Evolutionary conservation across 202 grass and related monocot species (phyloP).

Genomic region (Carex sylvatica): DNA sequence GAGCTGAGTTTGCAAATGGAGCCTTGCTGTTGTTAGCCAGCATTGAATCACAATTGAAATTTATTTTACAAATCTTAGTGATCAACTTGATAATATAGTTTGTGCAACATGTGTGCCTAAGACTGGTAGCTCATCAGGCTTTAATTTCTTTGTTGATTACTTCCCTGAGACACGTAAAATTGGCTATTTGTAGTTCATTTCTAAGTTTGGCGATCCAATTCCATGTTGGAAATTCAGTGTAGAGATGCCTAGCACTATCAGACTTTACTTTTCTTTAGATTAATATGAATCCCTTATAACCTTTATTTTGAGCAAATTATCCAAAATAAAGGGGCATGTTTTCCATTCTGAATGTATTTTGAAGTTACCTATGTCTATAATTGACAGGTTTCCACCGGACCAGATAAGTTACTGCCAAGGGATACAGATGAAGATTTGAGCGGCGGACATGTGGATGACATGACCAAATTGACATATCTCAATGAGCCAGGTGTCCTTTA

Average conservation of each 20-base stretch:
- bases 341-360: conserved; percentile 25
- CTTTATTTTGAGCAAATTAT: background rate
- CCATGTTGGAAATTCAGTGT: background rate
- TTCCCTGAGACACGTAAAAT: background rate
- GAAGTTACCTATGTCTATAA: background rate
- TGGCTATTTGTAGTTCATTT: background rate
- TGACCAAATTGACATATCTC: conserved; percentile 96
- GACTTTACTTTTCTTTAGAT: background rate
- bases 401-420: conserved; percentile 71
- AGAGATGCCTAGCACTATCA: background rate
- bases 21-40: background rate
- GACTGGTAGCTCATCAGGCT: background rate
- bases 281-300: background rate
- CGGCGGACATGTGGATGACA: conserved; percentile 91
- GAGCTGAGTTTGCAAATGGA: background rate
- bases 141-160: background rate
- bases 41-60: background rate
- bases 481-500: conserved; percentile 96
- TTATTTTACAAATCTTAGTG: background rate
- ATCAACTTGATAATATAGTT: background rate
- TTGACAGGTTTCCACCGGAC: conserved; percentile 46
- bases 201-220: background rate
- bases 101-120: background rate
- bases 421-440: conserved; percentile 88
- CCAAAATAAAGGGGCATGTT: background rate